A percentile compares a stretch with the other conserved stretches of the same genome.
These are phyloP conservation scores for Periconia digitata DNA, from an alignment of 2,329 filamentous ascomycete species.

Conservation along the genomic window DNA sequence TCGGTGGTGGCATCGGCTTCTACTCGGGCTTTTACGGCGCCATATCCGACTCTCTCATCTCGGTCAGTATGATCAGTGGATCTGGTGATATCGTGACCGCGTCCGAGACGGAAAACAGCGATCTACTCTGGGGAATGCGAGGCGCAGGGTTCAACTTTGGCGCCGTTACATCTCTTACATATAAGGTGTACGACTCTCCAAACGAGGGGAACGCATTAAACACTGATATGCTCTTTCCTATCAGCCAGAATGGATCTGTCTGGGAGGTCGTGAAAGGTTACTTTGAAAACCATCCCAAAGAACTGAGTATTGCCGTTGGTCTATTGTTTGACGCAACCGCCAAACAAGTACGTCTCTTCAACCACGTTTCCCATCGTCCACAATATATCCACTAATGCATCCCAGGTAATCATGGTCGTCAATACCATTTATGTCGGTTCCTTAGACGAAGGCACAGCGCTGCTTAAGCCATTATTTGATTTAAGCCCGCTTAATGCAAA, in stretches of 20 bases:
- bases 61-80: constrained; percentile 26
- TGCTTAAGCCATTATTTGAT: not conserved
- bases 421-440: not conserved
- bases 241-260: not conserved
- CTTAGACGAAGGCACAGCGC: not conserved
- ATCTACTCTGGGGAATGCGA: constrained; percentile 41
- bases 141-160: constrained; percentile 43
- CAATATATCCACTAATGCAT: not conserved
- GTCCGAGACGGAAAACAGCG: constrained; percentile 27
- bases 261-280: not conserved
- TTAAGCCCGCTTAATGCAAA: not conserved
- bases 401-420: not conserved
- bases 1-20: constrained; percentile 59
- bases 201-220: not conserved
- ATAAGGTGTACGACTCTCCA: not conserved
- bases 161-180: constrained; percentile 18
- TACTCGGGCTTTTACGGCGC: constrained; percentile 49
- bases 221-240: not conserved
- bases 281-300: not conserved
- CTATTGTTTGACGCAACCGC: not conserved
- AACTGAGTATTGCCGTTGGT: not conserved
- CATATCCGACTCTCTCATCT: constrained; percentile 13
- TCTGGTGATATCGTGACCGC: constrained; percentile 30
- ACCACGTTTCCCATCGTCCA: not conserved
- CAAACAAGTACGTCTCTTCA: not conserved